Evolutionary conservation across 768 basidiomycete genomes (phyloP).

Genomic region (Russula compacta): DNA sequence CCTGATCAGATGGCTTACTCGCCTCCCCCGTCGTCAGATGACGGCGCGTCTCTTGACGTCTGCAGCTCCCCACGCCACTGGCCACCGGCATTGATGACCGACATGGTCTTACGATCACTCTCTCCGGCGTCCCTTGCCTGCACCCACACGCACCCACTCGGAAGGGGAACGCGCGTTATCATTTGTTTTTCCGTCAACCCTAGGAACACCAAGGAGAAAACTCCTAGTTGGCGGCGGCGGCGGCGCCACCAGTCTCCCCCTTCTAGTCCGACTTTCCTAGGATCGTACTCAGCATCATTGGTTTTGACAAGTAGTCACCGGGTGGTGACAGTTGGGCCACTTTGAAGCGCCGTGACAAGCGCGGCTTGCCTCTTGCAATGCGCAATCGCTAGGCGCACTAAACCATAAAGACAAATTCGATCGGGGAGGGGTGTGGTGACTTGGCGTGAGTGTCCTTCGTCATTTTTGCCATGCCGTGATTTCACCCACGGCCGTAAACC

Average conservation of each 20-base stretch:
- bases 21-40: neutral
- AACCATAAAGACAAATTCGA: neutral
- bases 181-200: neutral
- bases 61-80: neutral
- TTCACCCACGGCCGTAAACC: neutral
- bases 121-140: neutral
- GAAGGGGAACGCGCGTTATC: neutral
- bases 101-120: neutral
- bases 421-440: neutral
- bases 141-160: neutral
- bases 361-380: no score
- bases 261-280: neutral
- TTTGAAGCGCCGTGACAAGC: no score
- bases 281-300: neutral
- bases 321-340: no score
- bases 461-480: conserved; percentile 6
- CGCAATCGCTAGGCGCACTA: no score
- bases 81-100: neutral
- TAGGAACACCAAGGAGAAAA: neutral
- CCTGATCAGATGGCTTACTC: neutral
- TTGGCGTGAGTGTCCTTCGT: neutral
- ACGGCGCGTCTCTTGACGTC: neutral
- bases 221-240: neutral
- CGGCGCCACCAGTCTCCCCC: neutral
- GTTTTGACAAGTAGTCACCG: neutral